Base-by-base conservation (phyloP, 2,329 filamentous ascomycete species). In the Fusarium sp. region DNA sequence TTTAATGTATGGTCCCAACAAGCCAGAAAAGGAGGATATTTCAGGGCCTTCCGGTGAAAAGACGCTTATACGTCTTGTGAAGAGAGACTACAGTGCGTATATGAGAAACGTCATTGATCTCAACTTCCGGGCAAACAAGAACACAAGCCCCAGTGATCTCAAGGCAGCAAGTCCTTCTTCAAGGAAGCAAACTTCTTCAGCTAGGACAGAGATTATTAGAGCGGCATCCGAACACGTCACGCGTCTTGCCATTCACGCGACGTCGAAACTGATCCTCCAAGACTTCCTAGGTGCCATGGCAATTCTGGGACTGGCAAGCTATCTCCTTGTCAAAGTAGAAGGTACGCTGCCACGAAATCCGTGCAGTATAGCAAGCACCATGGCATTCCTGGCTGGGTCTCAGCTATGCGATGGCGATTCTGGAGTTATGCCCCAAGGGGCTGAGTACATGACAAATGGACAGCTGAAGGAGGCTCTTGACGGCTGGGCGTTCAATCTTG, bases 291-390 rank as follows among this genome's bases (percentile, higher is more conserved):
- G 31, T 31, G 1, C 5, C 1, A 47, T 55, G 18, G 23, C 41
- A 0, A 15, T 3, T 4, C 13, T 55, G 10, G 16, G 4, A 4
- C 11, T 38, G 0, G 2, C 2, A 8, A 3, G 54, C 10, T 52
- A 53, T 20, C 10, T 41, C 0, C 46, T 53, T 8, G 54, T 57
- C 3, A 42, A 41, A 2, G 23, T 42, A 0, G 0, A 16, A 0
- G 30, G 46, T 1, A 57, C 46, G 16, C 37, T 56, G 11, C 53
- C 53, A 0, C 26, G 28, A 1, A 2, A 56, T 1, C 34, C 53
- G 0, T 57, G 36, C 13, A 57, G 30, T 0, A 42, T 57, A 2
- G 54, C 28, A 2, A 57, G 46, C 2, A 57, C 36, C 0, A 57
- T 57, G 30, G 36, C 54, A 2, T 41, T 41, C 0, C 33, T 57